Percentiles rank a stretch among this genome's conserved stretches.
These are phyloP conservation scores for Cantharellus anzutake DNA, from an alignment of 768 basidiomycete species.

Conservation along the genomic window DNA sequence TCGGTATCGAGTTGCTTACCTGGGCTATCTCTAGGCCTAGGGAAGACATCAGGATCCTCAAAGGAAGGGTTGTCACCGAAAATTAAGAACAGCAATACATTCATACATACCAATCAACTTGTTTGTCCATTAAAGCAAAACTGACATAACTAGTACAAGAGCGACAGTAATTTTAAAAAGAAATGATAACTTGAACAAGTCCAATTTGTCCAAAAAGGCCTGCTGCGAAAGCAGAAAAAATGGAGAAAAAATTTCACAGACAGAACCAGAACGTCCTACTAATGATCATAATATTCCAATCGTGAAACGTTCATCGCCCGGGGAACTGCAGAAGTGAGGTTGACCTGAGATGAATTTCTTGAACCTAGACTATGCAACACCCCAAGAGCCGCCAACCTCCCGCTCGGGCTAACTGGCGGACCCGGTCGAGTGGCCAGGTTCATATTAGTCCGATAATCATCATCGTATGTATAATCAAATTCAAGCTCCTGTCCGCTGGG, in stretches of 20 bases:
- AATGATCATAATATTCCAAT: background rate
- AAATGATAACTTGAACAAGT: background rate
- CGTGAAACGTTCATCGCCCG: background rate
- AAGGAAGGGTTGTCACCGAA: constrained; percentile 29
- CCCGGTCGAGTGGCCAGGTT: background rate
- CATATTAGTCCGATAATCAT: background rate
- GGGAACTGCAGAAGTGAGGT: constrained; percentile 12
- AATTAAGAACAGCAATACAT: background rate
- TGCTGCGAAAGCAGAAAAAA: background rate
- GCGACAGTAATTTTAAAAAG: too few relatives aligned
- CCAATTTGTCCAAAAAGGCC: background rate
- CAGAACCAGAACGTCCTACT: background rate
- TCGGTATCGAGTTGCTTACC: constrained; percentile 15
- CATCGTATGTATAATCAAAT: background rate
- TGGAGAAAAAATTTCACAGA: too few relatives aligned
- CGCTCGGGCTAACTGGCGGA: background rate
- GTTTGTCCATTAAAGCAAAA: background rate
- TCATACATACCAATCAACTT: background rate
- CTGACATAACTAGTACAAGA: too few relatives aligned
- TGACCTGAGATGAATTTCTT: constrained; percentile 15
- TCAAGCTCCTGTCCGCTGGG: constrained; percentile 4
- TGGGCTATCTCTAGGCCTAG: constrained; percentile 16
- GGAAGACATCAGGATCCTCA: constrained; percentile 84
- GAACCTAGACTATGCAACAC: constrained; percentile 8
- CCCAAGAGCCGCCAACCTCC: background rate